These are phyloP conservation scores for Phytomonas sp. DNA, from an alignment of 208 protist species.

Conservation along the genomic window DNA sequence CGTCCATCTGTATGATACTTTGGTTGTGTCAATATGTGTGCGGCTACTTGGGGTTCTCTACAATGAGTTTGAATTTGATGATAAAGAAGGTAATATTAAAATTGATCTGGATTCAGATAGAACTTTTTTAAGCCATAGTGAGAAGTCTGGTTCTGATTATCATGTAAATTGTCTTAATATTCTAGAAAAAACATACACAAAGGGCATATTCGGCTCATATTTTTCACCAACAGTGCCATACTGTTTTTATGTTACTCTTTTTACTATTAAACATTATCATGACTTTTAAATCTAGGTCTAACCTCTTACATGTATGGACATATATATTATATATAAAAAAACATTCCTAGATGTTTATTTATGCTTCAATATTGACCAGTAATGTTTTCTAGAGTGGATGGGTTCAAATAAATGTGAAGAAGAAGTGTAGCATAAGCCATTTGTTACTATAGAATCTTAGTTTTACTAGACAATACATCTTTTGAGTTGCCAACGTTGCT, in stretches of 20 bases:
- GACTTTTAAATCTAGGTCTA: background rate
- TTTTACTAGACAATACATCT: background rate
- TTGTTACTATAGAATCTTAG: background rate
- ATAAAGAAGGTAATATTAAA: constrained; percentile 1
- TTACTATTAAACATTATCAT: background rate
- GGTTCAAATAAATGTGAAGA: background rate
- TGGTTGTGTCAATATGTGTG: constrained; percentile 41
- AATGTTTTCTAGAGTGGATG: background rate
- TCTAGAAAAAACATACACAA: constrained; percentile 39
- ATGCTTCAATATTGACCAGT: background rate
- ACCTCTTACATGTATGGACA: background rate
- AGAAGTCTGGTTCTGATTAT: constrained; percentile 1
- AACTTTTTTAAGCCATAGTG: background rate
- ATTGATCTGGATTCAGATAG: background rate
- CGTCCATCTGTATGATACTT: constrained; percentile 46
- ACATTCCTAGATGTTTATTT: background rate
- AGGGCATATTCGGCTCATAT: background rate
- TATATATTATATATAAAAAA: background rate
- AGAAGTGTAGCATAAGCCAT: background rate
- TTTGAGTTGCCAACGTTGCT: background rate
- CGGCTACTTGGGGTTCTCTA: constrained; percentile 55
- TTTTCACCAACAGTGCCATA: background rate
- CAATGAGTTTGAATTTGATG: background rate
- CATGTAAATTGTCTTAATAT: constrained; percentile 48
- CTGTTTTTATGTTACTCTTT: background rate